phyloP scores from a whole-genome alignment of 805 yeast species.

The Teunomyces lycoperdinae region DNA sequence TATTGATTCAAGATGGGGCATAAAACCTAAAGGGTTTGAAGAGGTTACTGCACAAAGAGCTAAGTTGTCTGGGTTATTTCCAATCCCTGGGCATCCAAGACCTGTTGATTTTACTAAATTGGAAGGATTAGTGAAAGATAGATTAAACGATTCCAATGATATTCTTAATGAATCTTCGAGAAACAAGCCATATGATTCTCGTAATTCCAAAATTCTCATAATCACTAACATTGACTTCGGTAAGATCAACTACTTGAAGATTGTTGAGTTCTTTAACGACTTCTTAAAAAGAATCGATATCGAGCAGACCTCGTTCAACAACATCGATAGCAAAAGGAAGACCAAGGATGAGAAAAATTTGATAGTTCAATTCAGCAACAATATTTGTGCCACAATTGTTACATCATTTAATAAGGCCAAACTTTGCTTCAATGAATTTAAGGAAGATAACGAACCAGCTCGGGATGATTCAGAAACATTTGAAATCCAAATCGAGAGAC shows the following conservation, averaged over 20 bases:
- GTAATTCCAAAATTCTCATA: conserved; percentile 29
- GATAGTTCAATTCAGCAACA: conserved; percentile 50
- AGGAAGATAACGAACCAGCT: conserved; percentile 14
- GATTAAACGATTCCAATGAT: conserved; percentile 27
- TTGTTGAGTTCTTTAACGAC: conserved; percentile 45
- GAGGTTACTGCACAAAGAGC: conserved; percentile 72
- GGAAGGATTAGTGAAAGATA: conserved; percentile 36
- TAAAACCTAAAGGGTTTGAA: conserved; percentile 70
- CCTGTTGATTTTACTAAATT: conserved; percentile 42
- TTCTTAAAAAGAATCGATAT: conserved; percentile 45
- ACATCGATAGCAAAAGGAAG: conserved; percentile 32
- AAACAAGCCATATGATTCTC: conserved; percentile 39
- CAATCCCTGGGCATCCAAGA: conserved; percentile 64
- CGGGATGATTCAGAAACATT: conserved; percentile 10
- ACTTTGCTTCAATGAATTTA: conserved; percentile 27
- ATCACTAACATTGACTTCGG: conserved; percentile 33
- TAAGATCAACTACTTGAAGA: conserved; percentile 29
- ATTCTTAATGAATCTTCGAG: conserved; percentile 32
- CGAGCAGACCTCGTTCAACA: conserved; percentile 32
- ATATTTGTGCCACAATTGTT: conserved; percentile 54
- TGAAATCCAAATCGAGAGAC: conserved; percentile 22
- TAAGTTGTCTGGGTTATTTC: conserved; percentile 74
- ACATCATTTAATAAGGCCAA: conserved; percentile 38
- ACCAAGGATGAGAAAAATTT: conserved; percentile 36
- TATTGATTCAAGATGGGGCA: conserved; percentile 63